Conservation (phyloP, 768 basidiomycete genomes). For the Chalciporus piperatus region DNA sequence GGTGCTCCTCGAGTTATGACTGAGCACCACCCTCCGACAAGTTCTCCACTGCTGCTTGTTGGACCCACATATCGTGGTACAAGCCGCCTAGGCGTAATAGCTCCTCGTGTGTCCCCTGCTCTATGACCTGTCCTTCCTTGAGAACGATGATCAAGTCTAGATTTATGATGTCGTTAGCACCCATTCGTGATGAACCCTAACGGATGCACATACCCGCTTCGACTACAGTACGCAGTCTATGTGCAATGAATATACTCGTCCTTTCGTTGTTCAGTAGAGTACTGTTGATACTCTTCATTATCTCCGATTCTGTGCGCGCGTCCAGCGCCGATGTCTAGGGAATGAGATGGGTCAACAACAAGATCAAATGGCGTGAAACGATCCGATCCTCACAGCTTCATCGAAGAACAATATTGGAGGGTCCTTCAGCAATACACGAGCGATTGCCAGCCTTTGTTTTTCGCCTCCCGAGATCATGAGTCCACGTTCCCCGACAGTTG, state of each 20-base stretch:
- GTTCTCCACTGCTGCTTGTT: constrained; percentile 53
- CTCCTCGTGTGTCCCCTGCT: constrained; percentile 92
- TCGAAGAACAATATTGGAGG: constrained; percentile 97
- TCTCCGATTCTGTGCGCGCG: constrained; percentile 88
- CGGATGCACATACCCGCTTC: constrained; percentile 67
- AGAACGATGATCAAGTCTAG: constrained; percentile 92
- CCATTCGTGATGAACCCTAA: not conserved
- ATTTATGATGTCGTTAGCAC: not conserved
- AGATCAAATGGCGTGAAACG: not conserved
- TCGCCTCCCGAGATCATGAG: constrained; percentile 99
- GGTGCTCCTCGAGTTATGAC: not conserved
- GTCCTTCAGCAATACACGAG: constrained; percentile 88
- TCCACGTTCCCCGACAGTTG: constrained; percentile 93
- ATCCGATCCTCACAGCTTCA: constrained; percentile 71
- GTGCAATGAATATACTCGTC: constrained; percentile 97
- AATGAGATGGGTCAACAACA: not conserved
- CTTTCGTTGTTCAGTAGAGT: constrained; percentile 72
- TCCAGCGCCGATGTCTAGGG: constrained; percentile 91
- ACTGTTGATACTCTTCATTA: constrained; percentile 91
- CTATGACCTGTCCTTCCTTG: constrained; percentile 84
- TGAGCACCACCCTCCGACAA: constrained; percentile 16
- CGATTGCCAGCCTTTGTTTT: constrained; percentile 95
- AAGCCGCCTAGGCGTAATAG: constrained; percentile 67
- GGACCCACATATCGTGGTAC: constrained; percentile 80
- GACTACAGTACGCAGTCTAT: constrained; percentile 83